Evolutionary conservation across 2,329 filamentous ascomycete species (phyloP).

Genomic region (Exutisphaerella laricina): DNA sequence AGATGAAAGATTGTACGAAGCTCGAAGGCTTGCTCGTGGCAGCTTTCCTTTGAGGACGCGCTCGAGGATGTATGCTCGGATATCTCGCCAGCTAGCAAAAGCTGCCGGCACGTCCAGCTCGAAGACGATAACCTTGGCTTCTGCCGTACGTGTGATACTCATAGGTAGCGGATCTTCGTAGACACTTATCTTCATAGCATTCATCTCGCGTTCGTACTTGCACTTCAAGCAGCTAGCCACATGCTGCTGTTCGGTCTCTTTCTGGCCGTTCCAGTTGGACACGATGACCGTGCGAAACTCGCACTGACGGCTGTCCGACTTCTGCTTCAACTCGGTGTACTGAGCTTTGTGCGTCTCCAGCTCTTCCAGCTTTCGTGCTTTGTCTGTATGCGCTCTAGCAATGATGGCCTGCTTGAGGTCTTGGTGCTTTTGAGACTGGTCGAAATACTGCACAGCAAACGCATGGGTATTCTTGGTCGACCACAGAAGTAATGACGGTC

Average conservation of each 20-base stretch:
- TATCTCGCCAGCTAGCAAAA: conserved; percentile 48
- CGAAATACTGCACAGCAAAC: conserved; percentile 45
- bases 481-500: conserved; percentile 35
- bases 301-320: conserved; percentile 1
- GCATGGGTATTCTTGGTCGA: conserved; percentile 29
- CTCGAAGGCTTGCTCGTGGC: not conserved
- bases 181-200: conserved; percentile 41
- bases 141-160: conserved; percentile 14
- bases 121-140: conserved; percentile 46
- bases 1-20: conserved; percentile 10
- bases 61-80: conserved; percentile 9
- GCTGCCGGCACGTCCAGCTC: conserved; percentile 45
- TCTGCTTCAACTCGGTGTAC: not conserved
- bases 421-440: conserved; percentile 24
- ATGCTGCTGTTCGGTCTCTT: conserved; percentile 30
- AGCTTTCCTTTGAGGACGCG: conserved; percentile 5
- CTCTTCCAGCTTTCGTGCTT: conserved; percentile 37
- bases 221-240: conserved; percentile 42
- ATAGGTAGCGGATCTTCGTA: conserved; percentile 49
- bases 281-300: conserved; percentile 13
- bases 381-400: conserved; percentile 25
- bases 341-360: conserved; percentile 20
- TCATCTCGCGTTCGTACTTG: conserved; percentile 32
- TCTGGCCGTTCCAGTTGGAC: conserved; percentile 17
- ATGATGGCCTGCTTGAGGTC: conserved; percentile 34